Evolutionary conservation across 1,284 basidiomycete genomes (phyloP), one percentile per base, ranked within the genome.

Genomic region (Rhodotorula sp.): DNA sequence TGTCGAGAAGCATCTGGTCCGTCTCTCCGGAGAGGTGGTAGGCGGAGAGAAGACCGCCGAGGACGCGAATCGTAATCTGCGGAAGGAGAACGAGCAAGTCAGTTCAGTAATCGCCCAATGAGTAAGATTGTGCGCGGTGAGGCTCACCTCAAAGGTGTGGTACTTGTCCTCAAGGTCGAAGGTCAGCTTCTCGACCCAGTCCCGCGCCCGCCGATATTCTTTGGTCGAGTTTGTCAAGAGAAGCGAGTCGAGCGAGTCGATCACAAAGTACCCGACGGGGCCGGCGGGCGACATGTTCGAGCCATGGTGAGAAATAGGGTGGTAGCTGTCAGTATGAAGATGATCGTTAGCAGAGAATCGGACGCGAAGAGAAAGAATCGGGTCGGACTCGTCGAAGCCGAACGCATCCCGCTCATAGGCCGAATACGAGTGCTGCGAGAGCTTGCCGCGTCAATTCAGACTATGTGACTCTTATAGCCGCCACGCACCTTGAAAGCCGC

Each of bases 61-160:
- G 82, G 3, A 91, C 84, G 29, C 91, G 87, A 58, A 92, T 92
- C 0, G 90, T 76, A 48, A 73, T 75, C 75, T 75, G 70, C 44
- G 34, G 17, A 24, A n/a, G 17, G 5, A n/a, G 29, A 7, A 2
- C n/a, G 3, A 19, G 22, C 36, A 11, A 24, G 34, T 11, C 1
- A 3, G 27, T 8, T 20, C 7, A 44, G 20, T 47, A 0, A 22
- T 3, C 11, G 2, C 5, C 10, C 15, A 55, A 3, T 19, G 52
- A 34, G 27, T n/a, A n/a, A n/a, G 39, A 17, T 10, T 44, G 39
- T 44, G 11, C 13, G 11, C 13, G 7, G 2, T 27, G 17, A 6
- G 17, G 17, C 86, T 61, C 69, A 91, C 92, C 85, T 98, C 94
- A 76, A 98, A 98, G 0, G 91, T 93, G 79, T 90, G 97, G 80